A percentile compares a stretch with the other conserved stretches of the same genome.
Conservation (phyloP, 2,329 filamentous ascomycete species). For the Fulvia fulva region DNA sequence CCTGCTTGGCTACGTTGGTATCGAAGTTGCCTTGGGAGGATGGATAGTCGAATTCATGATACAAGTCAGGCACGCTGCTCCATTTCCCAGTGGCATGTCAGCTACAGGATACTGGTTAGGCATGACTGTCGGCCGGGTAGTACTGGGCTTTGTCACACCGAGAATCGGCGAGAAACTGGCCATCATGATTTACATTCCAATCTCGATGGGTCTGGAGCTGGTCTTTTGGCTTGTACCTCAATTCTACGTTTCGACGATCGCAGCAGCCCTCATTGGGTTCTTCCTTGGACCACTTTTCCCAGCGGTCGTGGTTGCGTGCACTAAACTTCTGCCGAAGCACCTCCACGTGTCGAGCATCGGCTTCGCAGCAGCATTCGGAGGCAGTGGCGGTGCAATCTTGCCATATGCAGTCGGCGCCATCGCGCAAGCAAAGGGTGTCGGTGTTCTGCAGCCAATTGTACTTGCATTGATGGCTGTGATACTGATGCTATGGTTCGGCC, state of each 20-base stretch:
- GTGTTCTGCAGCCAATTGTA: constrained; percentile 58
- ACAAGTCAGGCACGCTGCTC: constrained; percentile 62
- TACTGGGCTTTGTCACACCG: constrained; percentile 73
- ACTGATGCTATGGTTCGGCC: constrained; percentile 48
- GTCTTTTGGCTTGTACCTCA: constrained; percentile 78
- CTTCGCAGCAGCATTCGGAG: constrained; percentile 74
- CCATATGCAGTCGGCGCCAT: constrained; percentile 66
- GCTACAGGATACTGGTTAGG: constrained; percentile 83
- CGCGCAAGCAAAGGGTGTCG: constrained; percentile 57
- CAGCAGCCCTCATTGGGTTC: constrained; percentile 70
- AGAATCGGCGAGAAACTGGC: constrained; percentile 65
- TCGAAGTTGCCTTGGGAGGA: constrained; percentile 70
- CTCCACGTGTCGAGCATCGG: constrained; percentile 78
- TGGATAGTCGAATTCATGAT: constrained; percentile 90
- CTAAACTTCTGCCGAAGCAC: constrained; percentile 67
- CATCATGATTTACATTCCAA: constrained; percentile 58
- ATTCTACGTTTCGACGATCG: constrained; percentile 69
- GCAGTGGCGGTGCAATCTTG: constrained; percentile 64
- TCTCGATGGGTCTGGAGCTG: constrained; percentile 62
- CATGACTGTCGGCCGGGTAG: constrained; percentile 67
- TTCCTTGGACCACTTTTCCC: constrained; percentile 78
- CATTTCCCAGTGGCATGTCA: constrained; percentile 70
- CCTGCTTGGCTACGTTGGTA: constrained; percentile 72
- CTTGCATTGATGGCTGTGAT: constrained; percentile 52
- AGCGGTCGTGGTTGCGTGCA: constrained; percentile 66